phyloP scores from a whole-genome alignment of 1,284 basidiomycete species.

The Thecaphora thlaspeos region DNA sequence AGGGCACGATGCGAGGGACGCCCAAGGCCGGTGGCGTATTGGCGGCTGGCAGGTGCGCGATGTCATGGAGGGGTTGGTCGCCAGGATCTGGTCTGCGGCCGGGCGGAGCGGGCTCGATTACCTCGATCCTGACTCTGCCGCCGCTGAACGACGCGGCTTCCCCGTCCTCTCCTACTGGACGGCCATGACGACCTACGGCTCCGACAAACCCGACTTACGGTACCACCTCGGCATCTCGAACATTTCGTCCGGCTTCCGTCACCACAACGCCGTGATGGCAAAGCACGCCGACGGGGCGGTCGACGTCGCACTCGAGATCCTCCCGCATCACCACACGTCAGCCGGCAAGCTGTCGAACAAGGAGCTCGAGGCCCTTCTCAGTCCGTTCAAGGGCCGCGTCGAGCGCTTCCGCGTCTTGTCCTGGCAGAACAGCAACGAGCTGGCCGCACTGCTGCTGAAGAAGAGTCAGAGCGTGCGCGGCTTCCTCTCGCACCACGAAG shows the following conservation, averaged over 20 bases:
- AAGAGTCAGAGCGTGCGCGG: constrained; percentile 34
- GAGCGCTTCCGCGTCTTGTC: constrained; percentile 40
- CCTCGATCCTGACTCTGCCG: constrained; percentile 4
- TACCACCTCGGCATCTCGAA: constrained; percentile 65
- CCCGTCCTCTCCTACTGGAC: constrained; percentile 44
- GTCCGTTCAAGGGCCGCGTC: constrained; percentile 19
- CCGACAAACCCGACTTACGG: constrained; percentile 90
- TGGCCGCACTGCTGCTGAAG: constrained; percentile 36
- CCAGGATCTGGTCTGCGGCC: constrained; percentile 68
- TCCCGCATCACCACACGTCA: constrained; percentile 21
- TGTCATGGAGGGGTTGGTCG: constrained; percentile 42
- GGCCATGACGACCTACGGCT: constrained; percentile 67
- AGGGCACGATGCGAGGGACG: constrained; percentile 12
- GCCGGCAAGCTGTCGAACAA: constrained; percentile 30
- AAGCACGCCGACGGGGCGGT: neutral
- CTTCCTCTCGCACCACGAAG: constrained; percentile 11
- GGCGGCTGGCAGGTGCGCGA: constrained; percentile 49
- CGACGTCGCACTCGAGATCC: constrained; percentile 22
- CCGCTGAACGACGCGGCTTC: constrained; percentile 8
- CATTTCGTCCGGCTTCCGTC: constrained; percentile 15
- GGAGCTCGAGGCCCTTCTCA: constrained; percentile 30
- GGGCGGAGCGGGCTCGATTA: constrained; percentile 61
- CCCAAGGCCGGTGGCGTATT: constrained; percentile 69
- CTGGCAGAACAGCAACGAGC: constrained; percentile 26
- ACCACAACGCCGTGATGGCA: too few relatives aligned